Evolutionary conservation across 352 stramenopile genomes (phyloP), one percentile per base, ranked within the genome.

Genomic region (Phytophthora kernoviae): DNA sequence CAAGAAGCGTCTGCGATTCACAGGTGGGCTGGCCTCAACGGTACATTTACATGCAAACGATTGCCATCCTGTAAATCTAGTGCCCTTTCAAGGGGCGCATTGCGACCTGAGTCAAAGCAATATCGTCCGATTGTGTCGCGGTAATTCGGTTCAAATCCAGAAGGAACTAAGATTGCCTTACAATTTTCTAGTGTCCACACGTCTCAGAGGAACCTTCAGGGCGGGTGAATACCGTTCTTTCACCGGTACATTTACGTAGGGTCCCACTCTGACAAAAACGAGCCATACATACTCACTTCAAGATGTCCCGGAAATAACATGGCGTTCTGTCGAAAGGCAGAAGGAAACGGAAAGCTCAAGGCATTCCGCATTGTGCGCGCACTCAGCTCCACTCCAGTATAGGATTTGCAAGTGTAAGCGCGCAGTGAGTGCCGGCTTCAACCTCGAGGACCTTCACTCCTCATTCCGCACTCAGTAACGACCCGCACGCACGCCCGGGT

Each of bases 401-500:
- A 48, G 56, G 34, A 62, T 75, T 75, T 67, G 52, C 61, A 62
- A 68, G 70, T 49, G 14, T 55, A 45, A 52, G 65, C 48, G 21
- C 56, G 47, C 30, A 58, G 42, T 21, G 36, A 69, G 49, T 60
- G 65, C 54, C 58, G 41, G 65, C 58, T 68, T 37, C 11, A 37
- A 34, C 20, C 26, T 61, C 62, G 61, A 34, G 56, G 62, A 72
- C 66, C 56, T 51, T 68, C 66, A 71, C 57, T 71, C 66, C 39
- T 53, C 51, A 65, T 63, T 75, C 55, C 55, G 65, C 65, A 67
- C 57, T 61, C 60, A 42, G 43, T 60, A 65, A 73, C 53, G 54
- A 60, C 55, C 47, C 10, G 43, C 6, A 10, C 10, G 18, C 18
- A 48, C 20, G 22, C 12, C 11, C n/a, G n/a, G n/a, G n/a, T 30